Conservation (phyloP, 345 rosid species). For the Citrus unshiu region DNA sequence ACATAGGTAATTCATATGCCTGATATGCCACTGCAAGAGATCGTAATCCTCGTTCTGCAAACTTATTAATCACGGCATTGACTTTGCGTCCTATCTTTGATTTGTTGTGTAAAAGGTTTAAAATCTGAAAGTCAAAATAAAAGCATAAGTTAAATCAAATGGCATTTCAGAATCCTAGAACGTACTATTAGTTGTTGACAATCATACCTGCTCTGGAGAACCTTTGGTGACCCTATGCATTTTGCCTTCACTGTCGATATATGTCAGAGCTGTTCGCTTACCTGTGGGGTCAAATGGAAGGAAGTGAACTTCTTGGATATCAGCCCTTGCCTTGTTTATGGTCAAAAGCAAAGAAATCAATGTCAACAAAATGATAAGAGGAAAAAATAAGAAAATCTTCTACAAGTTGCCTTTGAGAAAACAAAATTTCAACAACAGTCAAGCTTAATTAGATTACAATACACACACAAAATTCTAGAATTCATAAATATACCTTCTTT, state of each 20-base stretch:
- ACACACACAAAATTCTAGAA: too few species aligned
- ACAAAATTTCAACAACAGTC: too few species aligned
- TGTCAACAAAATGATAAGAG: not conserved
- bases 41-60: conserved; percentile 54
- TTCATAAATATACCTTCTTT: too few species aligned
- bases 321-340: conserved; percentile 41
- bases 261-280: conserved; percentile 14
- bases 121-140: conserved; percentile 29
- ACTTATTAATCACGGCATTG: conserved; percentile 50
- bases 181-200: not conserved
- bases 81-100: conserved; percentile 26
- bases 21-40: conserved; percentile 69
- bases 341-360: conserved; percentile 6
- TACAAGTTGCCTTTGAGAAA: too few species aligned
- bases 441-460: too few species aligned
- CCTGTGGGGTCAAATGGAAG: conserved; percentile 64
- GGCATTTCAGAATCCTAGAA: not conserved
- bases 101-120: conserved; percentile 44
- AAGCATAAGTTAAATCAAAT: conserved; percentile 2
- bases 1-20: conserved; percentile 19
- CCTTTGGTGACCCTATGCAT: conserved; percentile 62
- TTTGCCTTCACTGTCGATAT: conserved; percentile 34
- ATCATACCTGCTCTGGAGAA: conserved; percentile 10
- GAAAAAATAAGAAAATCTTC: too few species aligned
- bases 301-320: conserved; percentile 60